Conservation (phyloP, 2,329 filamentous ascomycete genomes). For the Ophiostoma tasmaniense region DNA sequence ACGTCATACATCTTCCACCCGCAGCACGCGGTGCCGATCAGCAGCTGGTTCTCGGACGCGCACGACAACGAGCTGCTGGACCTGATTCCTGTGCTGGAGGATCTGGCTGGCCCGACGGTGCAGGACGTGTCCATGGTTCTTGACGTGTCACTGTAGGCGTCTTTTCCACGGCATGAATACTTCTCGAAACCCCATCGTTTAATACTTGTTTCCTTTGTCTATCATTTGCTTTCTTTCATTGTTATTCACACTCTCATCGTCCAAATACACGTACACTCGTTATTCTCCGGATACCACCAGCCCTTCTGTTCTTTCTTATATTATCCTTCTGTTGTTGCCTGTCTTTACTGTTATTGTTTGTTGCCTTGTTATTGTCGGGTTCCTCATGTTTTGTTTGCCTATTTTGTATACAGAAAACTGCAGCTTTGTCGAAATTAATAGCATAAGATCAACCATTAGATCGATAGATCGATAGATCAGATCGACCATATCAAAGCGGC, state of each 20-base stretch:
- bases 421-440: background rate
- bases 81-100: slow-evolving; percentile 94
- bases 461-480: too few relatives aligned
- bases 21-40: slow-evolving; percentile 96
- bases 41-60: slow-evolving; percentile 99
- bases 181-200: background rate
- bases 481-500: too few relatives aligned
- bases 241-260: slow-evolving; percentile 16
- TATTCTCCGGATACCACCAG: slow-evolving; percentile 12
- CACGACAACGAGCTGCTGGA: slow-evolving; percentile 98
- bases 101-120: slow-evolving; percentile 80
- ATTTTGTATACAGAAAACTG: slow-evolving; percentile 4
- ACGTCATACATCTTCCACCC: slow-evolving; percentile 99
- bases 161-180: background rate
- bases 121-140: slow-evolving; percentile 95
- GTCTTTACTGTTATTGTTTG: background rate
- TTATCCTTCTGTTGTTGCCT: background rate
- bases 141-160: slow-evolving; percentile 63
- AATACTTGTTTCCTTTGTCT: slow-evolving; percentile 6
- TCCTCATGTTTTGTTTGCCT: background rate
- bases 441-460: too few relatives aligned
- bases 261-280: slow-evolving; percentile 8
- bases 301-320: background rate
- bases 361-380: background rate
- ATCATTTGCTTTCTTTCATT: slow-evolving; percentile 20